Evolutionary conservation across 768 basidiomycete species (phyloP).

Genomic region (Aureoboletus auriporus): DNA sequence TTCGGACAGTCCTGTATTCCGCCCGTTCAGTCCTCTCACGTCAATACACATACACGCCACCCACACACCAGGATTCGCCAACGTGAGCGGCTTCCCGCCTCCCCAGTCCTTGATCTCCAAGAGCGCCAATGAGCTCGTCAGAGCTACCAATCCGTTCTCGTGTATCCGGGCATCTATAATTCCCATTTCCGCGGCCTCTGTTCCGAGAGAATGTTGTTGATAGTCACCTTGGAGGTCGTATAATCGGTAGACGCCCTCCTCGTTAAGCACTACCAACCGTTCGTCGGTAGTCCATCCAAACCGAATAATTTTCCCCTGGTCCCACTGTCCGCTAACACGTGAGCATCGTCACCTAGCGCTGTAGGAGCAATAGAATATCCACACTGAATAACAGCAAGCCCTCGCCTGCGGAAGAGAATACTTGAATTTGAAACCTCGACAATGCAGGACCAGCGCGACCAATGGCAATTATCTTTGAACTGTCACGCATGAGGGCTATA

Average conservation of each 20-base stretch:
- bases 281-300: conserved; percentile 87
- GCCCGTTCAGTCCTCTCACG: conserved; percentile 3
- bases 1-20: conserved; percentile 57
- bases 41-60: conserved; percentile 5
- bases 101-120: conserved; percentile 90
- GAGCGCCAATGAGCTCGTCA: conserved; percentile 71
- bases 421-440: conserved; percentile 77
- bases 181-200: conserved; percentile 77
- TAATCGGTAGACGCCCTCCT: conserved; percentile 87
- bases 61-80: conserved; percentile 74
- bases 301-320: conserved; percentile 74
- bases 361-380: conserved; percentile 35
- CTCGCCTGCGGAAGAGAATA: conserved; percentile 85
- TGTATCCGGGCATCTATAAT: conserved; percentile 84
- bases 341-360: conserved; percentile 1
- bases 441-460: conserved; percentile 52
- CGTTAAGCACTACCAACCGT: conserved; percentile 78
- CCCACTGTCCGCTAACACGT: conserved; percentile 63
- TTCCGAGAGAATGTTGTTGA: conserved; percentile 78
- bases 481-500: conserved; percentile 84
- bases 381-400: conserved; percentile 67
- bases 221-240: conserved; percentile 89
- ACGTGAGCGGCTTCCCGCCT: conserved; percentile 64
- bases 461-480: conserved; percentile 71
- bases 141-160: conserved; percentile 81